phyloP scores from a whole-genome alignment of 805 yeast species.

The Kazachstania viticola region DNA sequence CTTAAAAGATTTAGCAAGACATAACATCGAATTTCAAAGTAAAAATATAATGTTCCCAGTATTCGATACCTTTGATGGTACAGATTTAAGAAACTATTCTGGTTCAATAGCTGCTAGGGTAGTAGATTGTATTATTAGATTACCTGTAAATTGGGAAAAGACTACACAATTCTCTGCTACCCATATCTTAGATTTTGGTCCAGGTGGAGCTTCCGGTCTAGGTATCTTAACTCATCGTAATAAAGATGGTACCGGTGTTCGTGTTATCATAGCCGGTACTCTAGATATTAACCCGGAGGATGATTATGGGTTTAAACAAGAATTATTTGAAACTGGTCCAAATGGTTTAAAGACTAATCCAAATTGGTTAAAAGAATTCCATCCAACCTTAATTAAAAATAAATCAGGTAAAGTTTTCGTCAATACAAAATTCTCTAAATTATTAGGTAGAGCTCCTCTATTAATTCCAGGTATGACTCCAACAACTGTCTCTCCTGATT shows the following conservation, averaged over 20 bases:
- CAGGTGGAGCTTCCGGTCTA: constrained; percentile 95
- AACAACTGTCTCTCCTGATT: constrained; percentile 87
- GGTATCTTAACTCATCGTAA: constrained; percentile 94
- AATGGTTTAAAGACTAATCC: constrained; percentile 67
- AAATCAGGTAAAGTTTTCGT: constrained; percentile 65
- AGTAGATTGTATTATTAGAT: constrained; percentile 70
- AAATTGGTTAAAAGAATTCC: constrained; percentile 82
- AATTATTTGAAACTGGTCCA: constrained; percentile 64
- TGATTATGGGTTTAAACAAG: constrained; percentile 93
- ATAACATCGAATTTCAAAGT: constrained; percentile 45
- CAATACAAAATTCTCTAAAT: constrained; percentile 86
- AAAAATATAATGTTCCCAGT: constrained; percentile 70
- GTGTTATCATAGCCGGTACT: constrained; percentile 89
- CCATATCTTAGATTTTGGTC: constrained; percentile 94
- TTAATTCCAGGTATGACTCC: constrained; percentile 99
- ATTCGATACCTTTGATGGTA: constrained; percentile 78
- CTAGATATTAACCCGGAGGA: constrained; percentile 62
- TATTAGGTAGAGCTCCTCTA: constrained; percentile 88
- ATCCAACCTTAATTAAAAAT: constrained; percentile 76
- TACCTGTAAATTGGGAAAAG: constrained; percentile 89
- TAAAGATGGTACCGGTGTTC: constrained; percentile 96
- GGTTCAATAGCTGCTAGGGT: constrained; percentile 58
- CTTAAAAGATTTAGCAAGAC: constrained; percentile 48
- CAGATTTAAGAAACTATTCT: constrained; percentile 48
- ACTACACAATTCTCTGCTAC: constrained; percentile 77